These are phyloP conservation scores for Aspergillus clavatus DNA, from an alignment of 2,329 filamentous ascomycete genomes.

Conservation along the genomic window DNA sequence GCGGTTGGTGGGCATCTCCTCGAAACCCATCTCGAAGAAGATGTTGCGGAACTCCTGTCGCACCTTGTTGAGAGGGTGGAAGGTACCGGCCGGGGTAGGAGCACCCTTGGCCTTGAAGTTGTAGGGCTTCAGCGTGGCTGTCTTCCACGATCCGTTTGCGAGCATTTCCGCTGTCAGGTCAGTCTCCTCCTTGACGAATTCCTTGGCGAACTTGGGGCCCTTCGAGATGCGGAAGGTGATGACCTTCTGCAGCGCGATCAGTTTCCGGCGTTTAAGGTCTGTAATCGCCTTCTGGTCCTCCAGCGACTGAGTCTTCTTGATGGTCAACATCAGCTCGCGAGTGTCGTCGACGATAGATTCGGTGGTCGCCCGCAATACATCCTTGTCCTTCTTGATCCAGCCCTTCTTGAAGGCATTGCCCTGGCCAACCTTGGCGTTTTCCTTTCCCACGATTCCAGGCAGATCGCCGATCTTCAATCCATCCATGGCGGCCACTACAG, in stretches of 20 bases:
- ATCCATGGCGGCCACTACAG: conserved; percentile 65
- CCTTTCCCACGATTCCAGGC: conserved; percentile 44
- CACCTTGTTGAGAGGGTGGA: conserved; percentile 77
- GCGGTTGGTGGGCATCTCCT: conserved; percentile 93
- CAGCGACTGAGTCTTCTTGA: conserved; percentile 65
- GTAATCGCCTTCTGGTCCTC: conserved; percentile 69
- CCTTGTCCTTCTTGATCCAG: conserved; percentile 62
- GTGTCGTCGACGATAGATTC: conserved; percentile 78
- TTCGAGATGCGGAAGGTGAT: conserved; percentile 80
- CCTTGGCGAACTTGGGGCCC: conserved; percentile 79
- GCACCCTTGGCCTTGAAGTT: conserved; percentile 68
- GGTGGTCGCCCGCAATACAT: conserved; percentile 51
- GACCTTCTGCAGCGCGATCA: conserved; percentile 76
- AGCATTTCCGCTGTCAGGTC: conserved; percentile 95
- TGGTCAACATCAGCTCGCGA: conserved; percentile 66
- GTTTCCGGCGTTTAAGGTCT: conserved; percentile 88
- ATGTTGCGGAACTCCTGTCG: conserved; percentile 93
- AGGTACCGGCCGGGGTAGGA: conserved; percentile 44
- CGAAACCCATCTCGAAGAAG: conserved; percentile 98
- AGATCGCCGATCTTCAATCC: conserved; percentile 76
- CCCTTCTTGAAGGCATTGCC: conserved; percentile 83
- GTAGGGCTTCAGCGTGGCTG: conserved; percentile 78
- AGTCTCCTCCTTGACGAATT: conserved; percentile 89
- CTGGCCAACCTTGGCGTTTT: conserved; percentile 65
- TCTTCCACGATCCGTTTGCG: conserved; percentile 81